Base-by-base conservation (phyloP, 2,329 filamentous ascomycete genomes). In the Colletotrichum sp. region DNA sequence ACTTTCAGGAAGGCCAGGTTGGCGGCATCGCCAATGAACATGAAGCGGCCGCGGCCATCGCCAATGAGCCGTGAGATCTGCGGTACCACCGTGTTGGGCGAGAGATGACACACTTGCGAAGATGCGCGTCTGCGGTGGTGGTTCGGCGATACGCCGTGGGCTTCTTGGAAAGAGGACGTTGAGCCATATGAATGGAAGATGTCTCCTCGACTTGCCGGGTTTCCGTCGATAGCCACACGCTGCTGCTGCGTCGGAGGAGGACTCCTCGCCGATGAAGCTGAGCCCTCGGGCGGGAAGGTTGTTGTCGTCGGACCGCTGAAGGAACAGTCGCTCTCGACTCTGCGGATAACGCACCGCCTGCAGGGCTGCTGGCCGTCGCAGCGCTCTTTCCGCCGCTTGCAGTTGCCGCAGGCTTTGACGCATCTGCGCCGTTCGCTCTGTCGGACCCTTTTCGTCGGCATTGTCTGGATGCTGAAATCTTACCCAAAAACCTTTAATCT, bases 11-110 rank as follows among this genome's bases (percentile, higher is more conserved):
- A 83, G 0, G 82, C 82, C 8, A 84, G 34, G 6, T 82, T 84
- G 9, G 82, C 82, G 22, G 83, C 82, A 75, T 84, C 83, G n/a
- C 83, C 83, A 32, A 85, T 81, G 63, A 84, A 85, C 79, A 85
- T 82, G 77, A 82, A 82, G 34, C 80, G 81, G 19, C 82, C 82
- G 44, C 81, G 79, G 8, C 79, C 82, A 36, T 83, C 82, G 52
- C 83, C 79, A 8, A 84, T 78, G 13, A 84, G 79, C 1, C 83
- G 79, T 11, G 83, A 83, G 12, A 81, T 71, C 25, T 78, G 79
- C 7, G 79, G 79, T 19, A 80, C 79, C 15, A 61, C 63, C 13
- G 73, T 64, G 64, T 1, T 77, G 68, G n/a, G 74, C 27, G 65
- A 74, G 11, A 74, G 34, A 66, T 74, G 71, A 12, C 65, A 65